Percentiles rank a stretch among this genome's conserved stretches.
Evolutionary conservation across 805 yeast genomes (phyloP).

Genomic region (Starmerella asiatica): DNA sequence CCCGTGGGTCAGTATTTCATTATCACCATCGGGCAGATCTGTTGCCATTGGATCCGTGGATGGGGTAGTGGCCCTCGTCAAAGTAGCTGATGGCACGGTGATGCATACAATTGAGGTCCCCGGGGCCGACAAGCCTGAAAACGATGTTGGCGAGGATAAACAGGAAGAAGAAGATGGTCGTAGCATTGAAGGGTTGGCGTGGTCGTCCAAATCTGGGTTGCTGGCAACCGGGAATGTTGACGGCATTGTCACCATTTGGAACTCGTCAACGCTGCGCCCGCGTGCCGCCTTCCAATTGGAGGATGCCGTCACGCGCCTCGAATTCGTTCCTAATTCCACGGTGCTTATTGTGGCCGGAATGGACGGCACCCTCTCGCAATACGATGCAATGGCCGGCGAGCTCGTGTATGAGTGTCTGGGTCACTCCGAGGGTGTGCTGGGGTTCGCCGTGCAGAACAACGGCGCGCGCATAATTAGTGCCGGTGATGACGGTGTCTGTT

Average conservation of each 20-base stretch:
- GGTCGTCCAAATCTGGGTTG: slow-evolving; percentile 53
- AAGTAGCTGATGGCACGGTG: slow-evolving; percentile 58
- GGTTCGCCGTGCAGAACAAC: slow-evolving; percentile 54
- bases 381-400: slow-evolving; percentile 80
- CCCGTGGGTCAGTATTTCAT: slow-evolving; percentile 73
- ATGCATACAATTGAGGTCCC: slow-evolving; percentile 43
- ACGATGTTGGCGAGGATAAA: slow-evolving; percentile 22
- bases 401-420: slow-evolving; percentile 71
- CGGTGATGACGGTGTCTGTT: slow-evolving; percentile 91
- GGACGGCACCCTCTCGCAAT: slow-evolving; percentile 74
- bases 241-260: slow-evolving; percentile 74
- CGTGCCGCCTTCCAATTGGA: slow-evolving; percentile 54
- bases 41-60: slow-evolving; percentile 79
- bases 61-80: slow-evolving; percentile 70
- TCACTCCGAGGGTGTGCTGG: slow-evolving; percentile 87
- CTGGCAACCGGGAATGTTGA: slow-evolving; percentile 82
- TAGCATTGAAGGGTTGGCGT: slow-evolving; percentile 66
- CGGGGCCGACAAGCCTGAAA: neutral
- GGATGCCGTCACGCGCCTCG: slow-evolving; percentile 76
- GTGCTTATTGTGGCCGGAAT: slow-evolving; percentile 56
- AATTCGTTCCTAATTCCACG: slow-evolving; percentile 38
- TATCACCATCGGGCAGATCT: slow-evolving; percentile 37
- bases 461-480: slow-evolving; percentile 73
- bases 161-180: slow-evolving; percentile 36
- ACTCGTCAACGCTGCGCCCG: slow-evolving; percentile 73